Evolutionary conservation across 2,329 filamentous ascomycete species (phyloP).

Genomic region (Penicillium glabrum): DNA sequence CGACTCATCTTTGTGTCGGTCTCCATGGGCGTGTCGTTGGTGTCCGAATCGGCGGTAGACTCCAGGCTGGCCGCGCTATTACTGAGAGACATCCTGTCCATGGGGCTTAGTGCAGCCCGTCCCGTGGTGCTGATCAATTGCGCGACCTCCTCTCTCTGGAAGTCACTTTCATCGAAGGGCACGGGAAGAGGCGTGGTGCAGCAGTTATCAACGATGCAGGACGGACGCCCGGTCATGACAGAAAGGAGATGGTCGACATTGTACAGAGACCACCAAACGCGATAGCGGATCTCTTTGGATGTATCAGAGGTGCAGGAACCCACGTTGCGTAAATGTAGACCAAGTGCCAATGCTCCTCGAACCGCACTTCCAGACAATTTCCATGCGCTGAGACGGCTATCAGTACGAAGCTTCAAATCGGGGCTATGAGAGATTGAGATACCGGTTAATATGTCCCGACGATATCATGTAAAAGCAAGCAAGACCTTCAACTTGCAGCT

Average conservation of each 20-base stretch:
- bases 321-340: slow-evolving; percentile 44
- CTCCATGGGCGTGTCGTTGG: slow-evolving; percentile 14
- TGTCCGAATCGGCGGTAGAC: slow-evolving; percentile 19
- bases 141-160: slow-evolving; percentile 32
- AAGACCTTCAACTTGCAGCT: slow-evolving; percentile 44
- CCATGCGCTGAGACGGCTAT: slow-evolving; percentile 37
- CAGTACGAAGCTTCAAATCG: not conserved
- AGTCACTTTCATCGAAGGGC: slow-evolving; percentile 42
- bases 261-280: slow-evolving; percentile 48
- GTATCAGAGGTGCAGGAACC: slow-evolving; percentile 37
- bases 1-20: slow-evolving; percentile 22
- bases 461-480: slow-evolving; percentile 44
- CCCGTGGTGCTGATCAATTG: slow-evolving; percentile 26
- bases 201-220: slow-evolving; percentile 41
- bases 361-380: slow-evolving; percentile 42
- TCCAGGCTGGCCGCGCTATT: slow-evolving; percentile 23
- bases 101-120: slow-evolving; percentile 18
- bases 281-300: slow-evolving; percentile 45
- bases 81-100: slow-evolving; percentile 22
- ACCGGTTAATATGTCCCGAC: slow-evolving; percentile 46
- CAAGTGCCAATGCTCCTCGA: slow-evolving; percentile 41
- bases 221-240: slow-evolving; percentile 46
- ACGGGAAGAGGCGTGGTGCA: slow-evolving; percentile 45
- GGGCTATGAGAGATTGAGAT: not conserved
- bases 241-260: slow-evolving; percentile 44